phyloP scores from a whole-genome alignment of 2,329 filamentous ascomycete genomes.

The Didymella exigua region DNA sequence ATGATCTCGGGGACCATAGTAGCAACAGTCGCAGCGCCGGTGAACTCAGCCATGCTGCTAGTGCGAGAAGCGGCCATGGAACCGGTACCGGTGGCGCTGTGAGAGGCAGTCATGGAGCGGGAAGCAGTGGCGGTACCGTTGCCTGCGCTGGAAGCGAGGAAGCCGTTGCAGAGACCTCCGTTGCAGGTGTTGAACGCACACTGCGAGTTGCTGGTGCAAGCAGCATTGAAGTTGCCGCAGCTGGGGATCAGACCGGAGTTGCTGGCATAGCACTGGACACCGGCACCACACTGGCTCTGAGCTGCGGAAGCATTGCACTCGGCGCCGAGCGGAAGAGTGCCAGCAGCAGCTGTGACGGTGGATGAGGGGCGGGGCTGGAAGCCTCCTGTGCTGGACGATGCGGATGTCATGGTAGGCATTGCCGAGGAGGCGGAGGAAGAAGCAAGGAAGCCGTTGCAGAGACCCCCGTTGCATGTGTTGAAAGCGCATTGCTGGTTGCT shows the following conservation, averaged over 20 bases:
- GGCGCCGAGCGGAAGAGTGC: conserved; percentile 24
- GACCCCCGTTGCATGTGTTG: conserved; percentile 27
- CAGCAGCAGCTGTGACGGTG: conserved; percentile 20
- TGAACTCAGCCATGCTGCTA: conserved; percentile 17
- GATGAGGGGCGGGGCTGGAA: conserved; percentile 15
- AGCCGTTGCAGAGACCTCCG: conserved; percentile 24
- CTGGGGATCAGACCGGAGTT: conserved; percentile 18
- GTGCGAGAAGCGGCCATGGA: conserved; percentile 1
- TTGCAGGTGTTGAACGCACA: conserved; percentile 27
- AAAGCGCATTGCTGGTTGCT: conserved; percentile 27
- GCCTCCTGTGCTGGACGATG: conserved; percentile 1
- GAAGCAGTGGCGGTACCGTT: conserved; percentile 12
- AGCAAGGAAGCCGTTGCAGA: conserved; percentile 25
- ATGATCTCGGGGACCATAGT: conserved; percentile 16
- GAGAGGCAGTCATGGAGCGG: not conserved
- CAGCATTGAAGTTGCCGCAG: conserved; percentile 30
- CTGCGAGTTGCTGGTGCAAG: conserved; percentile 18
- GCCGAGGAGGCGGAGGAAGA: conserved; percentile 14
- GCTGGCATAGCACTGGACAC: conserved; percentile 23
- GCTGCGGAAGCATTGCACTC: conserved; percentile 20
- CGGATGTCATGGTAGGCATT: conserved; percentile 8
- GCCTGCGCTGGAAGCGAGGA: conserved; percentile 3
- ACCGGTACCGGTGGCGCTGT: not conserved
- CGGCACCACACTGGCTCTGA: conserved; percentile 17
- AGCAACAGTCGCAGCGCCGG: conserved; percentile 22